Evolutionary conservation across 768 basidiomycete genomes (phyloP), one percentile per base, ranked within the genome.

Genomic region (Chalciporus chontae): DNA sequence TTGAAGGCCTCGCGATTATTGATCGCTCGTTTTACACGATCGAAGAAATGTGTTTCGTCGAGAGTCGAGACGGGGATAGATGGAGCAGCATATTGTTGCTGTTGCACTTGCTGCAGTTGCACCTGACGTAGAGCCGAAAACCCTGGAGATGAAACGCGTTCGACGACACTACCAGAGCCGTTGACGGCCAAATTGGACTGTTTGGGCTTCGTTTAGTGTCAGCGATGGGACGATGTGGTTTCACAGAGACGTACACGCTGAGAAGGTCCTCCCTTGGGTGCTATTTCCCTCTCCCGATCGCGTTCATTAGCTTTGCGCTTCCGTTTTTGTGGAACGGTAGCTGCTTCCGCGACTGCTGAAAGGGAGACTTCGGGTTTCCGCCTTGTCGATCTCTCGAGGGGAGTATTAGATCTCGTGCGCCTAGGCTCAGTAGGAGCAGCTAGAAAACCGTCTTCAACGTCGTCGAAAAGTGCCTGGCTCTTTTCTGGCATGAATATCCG

Each of bases 11-110:
- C 87, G 11, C 85, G 77, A 54, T 78, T 84, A 48, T 86, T 84
- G 39, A 92, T 71, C 1, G 78, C 74, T 14, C 80, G 80, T 59
- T 84, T 86, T 43, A 97, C 92, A 23, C 87, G 87, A 51, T 96
- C 94, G 65, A 99, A 99, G 71, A 97, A 97, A 47, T 85, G 85
- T 3, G 79, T 75, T 44, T 93, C 85, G 23, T 83, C 79, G n/a
- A 55, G 60, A 27, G 54, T 63, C 7, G 63, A 56, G 17, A 55
- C 42, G 4, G 61, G 47, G 1, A 63, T 41, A 8, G 51, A 44
- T 2, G 62, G 34, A 0, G 59, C 53, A 47, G 43, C 45, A 29
- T 63, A 61, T 19, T 53, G 57, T 13, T 55, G 51, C 21, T 63
- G 58, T 29, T 54, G 63, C 1, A 11, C 50, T 15, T 65, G 64